These are phyloP conservation scores for Elsinoe fawcettii DNA, from an alignment of 2,329 filamentous ascomycete genomes.

Conservation along the genomic window DNA sequence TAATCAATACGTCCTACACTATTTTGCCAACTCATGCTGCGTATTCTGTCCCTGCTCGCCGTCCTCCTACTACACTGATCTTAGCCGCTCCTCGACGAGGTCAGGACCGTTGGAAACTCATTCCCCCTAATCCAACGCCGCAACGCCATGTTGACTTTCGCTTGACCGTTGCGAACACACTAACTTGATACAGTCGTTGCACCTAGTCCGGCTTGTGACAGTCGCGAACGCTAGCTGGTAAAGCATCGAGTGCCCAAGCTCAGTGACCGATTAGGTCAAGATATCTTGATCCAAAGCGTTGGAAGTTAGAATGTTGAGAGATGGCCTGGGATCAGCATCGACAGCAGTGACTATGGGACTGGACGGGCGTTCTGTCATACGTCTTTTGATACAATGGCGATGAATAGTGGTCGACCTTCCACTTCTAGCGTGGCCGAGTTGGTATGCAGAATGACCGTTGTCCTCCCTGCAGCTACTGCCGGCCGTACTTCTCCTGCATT, in stretches of 20 bases:
- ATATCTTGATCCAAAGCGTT: not conserved
- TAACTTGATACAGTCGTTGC: not conserved
- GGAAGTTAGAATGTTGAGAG: not conserved
- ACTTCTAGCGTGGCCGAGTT: no score
- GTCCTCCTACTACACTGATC: no score
- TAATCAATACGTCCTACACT: not conserved
- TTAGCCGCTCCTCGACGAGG: not conserved
- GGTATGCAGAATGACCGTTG: not conserved
- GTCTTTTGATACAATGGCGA: no score
- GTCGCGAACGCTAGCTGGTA: not conserved
- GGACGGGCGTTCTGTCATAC: no score
- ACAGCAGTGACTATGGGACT: not conserved
- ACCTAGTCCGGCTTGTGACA: not conserved
- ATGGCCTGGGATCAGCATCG: not conserved
- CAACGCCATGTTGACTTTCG: not conserved
- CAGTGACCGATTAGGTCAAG: not conserved
- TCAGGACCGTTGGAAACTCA: not conserved
- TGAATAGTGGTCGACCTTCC: no score
- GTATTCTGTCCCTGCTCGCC: no score
- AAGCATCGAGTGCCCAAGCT: not conserved
- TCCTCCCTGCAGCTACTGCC: not conserved
- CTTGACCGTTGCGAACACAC: not conserved
- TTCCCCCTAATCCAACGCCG: not conserved
- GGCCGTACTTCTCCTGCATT: not conserved
- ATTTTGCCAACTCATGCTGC: not conserved